Evolutionary conservation across 2,329 filamentous ascomycete species (phyloP).

Genomic region (Atkinsonella hypoxylon): DNA sequence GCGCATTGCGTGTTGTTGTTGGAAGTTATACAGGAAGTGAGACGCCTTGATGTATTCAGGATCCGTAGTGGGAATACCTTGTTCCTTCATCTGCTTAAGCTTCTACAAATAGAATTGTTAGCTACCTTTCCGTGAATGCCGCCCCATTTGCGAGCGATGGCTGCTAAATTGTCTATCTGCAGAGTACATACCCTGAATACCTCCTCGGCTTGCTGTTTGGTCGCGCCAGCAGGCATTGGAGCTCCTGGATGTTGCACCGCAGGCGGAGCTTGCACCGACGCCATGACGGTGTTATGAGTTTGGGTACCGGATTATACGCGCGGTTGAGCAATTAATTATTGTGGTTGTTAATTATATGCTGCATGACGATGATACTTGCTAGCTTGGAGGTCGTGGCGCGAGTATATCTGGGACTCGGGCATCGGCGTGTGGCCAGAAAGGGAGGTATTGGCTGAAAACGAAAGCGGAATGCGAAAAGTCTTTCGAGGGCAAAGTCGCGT

Average conservation of each 20-base stretch:
- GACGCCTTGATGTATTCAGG: conserved; percentile 80
- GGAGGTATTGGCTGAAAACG: conserved; percentile 1
- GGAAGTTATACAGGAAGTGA: conserved; percentile 60
- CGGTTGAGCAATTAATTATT: conserved; percentile 13
- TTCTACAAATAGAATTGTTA: conserved; percentile 41
- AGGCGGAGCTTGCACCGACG: conserved; percentile 64
- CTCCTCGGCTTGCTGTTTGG: conserved; percentile 67
- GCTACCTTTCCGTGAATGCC: background rate
- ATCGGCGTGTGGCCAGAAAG: background rate
- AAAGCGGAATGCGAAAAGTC: conserved; percentile 2
- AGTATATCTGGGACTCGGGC: background rate
- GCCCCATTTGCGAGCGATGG: too few relatives aligned
- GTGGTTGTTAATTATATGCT: conserved; percentile 18
- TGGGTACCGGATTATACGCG: conserved; percentile 11
- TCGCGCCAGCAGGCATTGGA: conserved; percentile 54
- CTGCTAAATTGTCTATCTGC: background rate
- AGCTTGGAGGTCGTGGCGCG: conserved; percentile 3
- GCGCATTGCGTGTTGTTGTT: conserved; percentile 50
- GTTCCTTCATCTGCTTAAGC: conserved; percentile 78
- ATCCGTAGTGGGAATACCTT: conserved; percentile 68
- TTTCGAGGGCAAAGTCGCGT: conserved; percentile 13
- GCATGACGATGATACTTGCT: conserved; percentile 26
- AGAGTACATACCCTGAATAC: conserved; percentile 47
- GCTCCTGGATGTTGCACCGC: conserved; percentile 54
- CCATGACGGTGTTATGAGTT: conserved; percentile 43